Conservation (phyloP, 1,284 basidiomycete genomes). For the Paramarasmius palmivorus region DNA sequence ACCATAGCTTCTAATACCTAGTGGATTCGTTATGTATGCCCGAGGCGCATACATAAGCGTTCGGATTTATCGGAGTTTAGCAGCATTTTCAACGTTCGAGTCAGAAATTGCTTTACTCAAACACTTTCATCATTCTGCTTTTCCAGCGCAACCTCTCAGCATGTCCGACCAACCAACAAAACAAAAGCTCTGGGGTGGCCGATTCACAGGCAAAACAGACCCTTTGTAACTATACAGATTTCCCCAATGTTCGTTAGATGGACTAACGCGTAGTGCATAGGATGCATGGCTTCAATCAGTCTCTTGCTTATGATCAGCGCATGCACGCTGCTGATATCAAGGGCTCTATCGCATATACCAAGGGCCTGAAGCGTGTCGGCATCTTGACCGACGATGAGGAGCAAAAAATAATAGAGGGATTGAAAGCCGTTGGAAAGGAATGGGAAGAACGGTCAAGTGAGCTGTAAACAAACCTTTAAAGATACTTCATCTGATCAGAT, state of each 20-base stretch:
- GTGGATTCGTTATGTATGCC: no score
- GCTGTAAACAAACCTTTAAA: no score
- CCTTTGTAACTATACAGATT: slow-evolving; percentile 63
- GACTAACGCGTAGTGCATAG: slow-evolving; percentile 36
- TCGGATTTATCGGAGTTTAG: no score
- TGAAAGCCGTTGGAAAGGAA: slow-evolving; percentile 78
- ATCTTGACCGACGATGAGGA: slow-evolving; percentile 83
- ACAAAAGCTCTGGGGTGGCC: slow-evolving; percentile 86
- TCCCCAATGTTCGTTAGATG: background rate
- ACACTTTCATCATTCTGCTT: no score
- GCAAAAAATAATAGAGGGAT: slow-evolving; percentile 74
- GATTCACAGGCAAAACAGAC: slow-evolving; percentile 88
- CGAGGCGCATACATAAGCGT: no score
- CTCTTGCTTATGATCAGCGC: slow-evolving; percentile 90
- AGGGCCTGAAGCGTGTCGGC: slow-evolving; percentile 76
- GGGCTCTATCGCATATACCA: slow-evolving; percentile 95
- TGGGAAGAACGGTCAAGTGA: slow-evolving; percentile 78
- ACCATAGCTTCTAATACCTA: no score
- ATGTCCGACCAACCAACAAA: slow-evolving; percentile 68
- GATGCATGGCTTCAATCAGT: slow-evolving; percentile 97
- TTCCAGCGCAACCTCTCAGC: slow-evolving; percentile 10
- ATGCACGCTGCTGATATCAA: slow-evolving; percentile 93
- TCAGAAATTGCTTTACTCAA: background rate
- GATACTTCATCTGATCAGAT: no score
- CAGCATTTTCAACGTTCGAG: background rate